Evolutionary conservation across 176 grass and related monocot species (phyloP), one percentile per base, ranked within the genome.

Genomic region (Phyllostachys edulis): DNA sequence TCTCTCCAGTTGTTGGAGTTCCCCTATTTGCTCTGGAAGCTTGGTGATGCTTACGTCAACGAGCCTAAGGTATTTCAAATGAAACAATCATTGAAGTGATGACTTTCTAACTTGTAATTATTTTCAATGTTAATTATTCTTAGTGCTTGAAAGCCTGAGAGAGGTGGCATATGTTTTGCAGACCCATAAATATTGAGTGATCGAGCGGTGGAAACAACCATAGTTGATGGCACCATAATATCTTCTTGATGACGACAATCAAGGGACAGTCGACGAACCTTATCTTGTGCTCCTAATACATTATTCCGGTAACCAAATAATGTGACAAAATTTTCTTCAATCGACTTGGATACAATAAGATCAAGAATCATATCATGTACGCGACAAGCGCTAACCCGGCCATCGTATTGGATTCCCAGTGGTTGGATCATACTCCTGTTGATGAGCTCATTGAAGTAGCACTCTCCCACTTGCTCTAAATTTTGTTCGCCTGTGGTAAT

Each of bases 401-500:
- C 63, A 80, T 42, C 55, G 67, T 65, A 61, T 14, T 37, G 14
- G 14, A 80, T 49, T 4, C 6, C 8, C 20, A 67, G 15, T 41
- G 77, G 77, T 27, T 67, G 34, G 41, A 80, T 61, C 63, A 80
- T 63, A 46, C 57, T 65, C 77, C 77, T 64, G 14, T 80, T 66
- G 26, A 80, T 80, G 10, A 80, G 63, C 24, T 80, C 51, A 63
- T 80, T 80, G 26, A 80, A 80, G 67, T 80, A 67, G 44, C 20
- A 23, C 27, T 80, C 77, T 29, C n/a, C 77, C 13, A 46, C 59
- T 39, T 29, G 29, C 29, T 80, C 77, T 29, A 66, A 24, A 32
- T 49, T 64, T 46, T 64, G 14, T 18, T 37, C 37, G 47, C 57
- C 10, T 80, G 23, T 17, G 24, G 5, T 61, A 12, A 80, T 65